Evolutionary conservation across 495 filamentous ascomycete genomes (phyloP).

Genomic region (Penicillium alfredii): DNA sequence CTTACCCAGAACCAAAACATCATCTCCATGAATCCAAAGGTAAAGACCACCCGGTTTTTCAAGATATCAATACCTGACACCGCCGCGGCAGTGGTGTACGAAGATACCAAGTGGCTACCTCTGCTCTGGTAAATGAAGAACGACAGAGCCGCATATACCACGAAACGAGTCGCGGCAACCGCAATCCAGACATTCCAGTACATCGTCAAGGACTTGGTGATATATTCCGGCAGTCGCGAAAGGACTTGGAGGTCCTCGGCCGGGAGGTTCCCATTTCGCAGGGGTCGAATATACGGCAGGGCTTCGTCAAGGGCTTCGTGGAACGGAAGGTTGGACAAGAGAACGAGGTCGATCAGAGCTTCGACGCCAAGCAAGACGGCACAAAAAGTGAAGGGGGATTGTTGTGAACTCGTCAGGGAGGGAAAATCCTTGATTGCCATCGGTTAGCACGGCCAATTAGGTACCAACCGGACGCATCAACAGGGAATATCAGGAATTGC

Average conservation of each 20-base stretch:
- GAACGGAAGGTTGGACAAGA: conserved; percentile 50
- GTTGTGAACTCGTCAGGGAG: conserved; percentile 51
- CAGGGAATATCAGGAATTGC: no score
- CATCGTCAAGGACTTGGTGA: conserved; percentile 23
- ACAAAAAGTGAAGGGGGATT: conserved; percentile 64
- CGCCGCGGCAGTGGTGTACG: conserved; percentile 20
- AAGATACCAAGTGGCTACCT: conserved; percentile 30
- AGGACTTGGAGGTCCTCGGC: conserved; percentile 27
- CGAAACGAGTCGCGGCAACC: conserved; percentile 61
- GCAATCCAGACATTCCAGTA: conserved; percentile 74
- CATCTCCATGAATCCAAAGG: conserved; percentile 79
- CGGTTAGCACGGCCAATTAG: conserved; percentile 32
- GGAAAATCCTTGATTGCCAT: conserved; percentile 34
- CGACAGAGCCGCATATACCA: conserved; percentile 58
- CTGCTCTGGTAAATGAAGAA: conserved; percentile 64
- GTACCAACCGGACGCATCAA: no score
- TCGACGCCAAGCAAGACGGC: conserved; percentile 60
- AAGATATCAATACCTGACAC: conserved; percentile 48
- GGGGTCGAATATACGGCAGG: conserved; percentile 23
- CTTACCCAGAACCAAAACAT: conserved; percentile 81
- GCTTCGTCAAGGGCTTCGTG: conserved; percentile 36
- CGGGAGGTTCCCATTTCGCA: conserved; percentile 22
- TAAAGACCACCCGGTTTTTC: conserved; percentile 76
- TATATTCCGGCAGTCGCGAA: conserved; percentile 35
- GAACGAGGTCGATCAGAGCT: conserved; percentile 67